phyloP scores from a whole-genome alignment of 805 yeast genomes.

The Blastobotrys americana region DNA sequence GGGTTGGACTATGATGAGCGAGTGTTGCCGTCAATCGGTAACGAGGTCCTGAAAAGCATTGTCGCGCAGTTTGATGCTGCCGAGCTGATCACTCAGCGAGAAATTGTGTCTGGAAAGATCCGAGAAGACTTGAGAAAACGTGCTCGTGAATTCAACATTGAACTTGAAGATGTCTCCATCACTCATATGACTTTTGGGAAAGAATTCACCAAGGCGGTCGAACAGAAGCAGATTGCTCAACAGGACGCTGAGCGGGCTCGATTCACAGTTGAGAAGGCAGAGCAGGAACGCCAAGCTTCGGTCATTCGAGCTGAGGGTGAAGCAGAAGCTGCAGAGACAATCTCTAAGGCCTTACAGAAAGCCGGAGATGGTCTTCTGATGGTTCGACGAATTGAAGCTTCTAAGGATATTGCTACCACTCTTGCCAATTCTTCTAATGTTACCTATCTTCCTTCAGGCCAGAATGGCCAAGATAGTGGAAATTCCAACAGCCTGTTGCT shows the following conservation, averaged over 20 bases:
- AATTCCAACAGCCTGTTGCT: constrained; percentile 26
- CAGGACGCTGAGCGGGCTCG: constrained; percentile 98
- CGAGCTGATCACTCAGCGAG: constrained; percentile 94
- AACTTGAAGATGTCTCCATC: constrained; percentile 91
- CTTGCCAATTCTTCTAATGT: constrained; percentile 77
- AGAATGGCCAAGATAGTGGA: constrained; percentile 30
- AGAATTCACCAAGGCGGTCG: constrained; percentile 97
- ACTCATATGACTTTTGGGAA: constrained; percentile 96
- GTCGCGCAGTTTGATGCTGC: constrained; percentile 96
- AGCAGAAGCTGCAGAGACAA: constrained; percentile 95
- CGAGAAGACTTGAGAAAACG: constrained; percentile 77
- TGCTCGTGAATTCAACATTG: constrained; percentile 82
- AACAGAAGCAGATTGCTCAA: constrained; percentile 97
- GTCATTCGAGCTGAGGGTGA: constrained; percentile 98
- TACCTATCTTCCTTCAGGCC: constrained; percentile 68
- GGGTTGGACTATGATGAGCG: constrained; percentile 95
- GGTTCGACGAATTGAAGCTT: constrained; percentile 93
- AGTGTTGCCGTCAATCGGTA: constrained; percentile 86
- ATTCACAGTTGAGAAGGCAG: constrained; percentile 89
- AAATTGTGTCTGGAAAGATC: constrained; percentile 82
- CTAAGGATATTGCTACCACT: constrained; percentile 89
- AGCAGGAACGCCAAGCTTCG: constrained; percentile 92
- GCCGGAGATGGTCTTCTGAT: constrained; percentile 93
- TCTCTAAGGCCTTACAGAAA: constrained; percentile 84
- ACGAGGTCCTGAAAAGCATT: constrained; percentile 80